Evolutionary conservation across 352 stramenopile genomes (phyloP).

Genomic region (Phytophthora ohioensis): DNA sequence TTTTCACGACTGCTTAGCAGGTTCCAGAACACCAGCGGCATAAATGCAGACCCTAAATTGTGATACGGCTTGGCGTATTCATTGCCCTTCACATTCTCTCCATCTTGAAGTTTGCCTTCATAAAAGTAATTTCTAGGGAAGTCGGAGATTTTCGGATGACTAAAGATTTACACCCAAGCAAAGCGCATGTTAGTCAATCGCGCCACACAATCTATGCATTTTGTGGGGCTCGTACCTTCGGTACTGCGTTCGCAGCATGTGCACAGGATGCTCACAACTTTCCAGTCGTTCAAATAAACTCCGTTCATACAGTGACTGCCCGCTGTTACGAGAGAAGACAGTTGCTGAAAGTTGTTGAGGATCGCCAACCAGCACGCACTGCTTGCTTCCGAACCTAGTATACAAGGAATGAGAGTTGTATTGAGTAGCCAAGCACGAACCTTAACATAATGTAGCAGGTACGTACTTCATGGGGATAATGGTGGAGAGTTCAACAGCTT

Average conservation of each 20-base stretch:
- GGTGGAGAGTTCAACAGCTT: constrained; percentile 87
- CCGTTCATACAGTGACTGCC: constrained; percentile 89
- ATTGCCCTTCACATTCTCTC: constrained; percentile 74
- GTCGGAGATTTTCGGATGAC: constrained; percentile 84
- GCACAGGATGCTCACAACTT: constrained; percentile 86
- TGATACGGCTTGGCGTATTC: constrained; percentile 85
- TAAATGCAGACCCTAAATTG: constrained; percentile 73
- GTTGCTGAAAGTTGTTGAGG: constrained; percentile 94
- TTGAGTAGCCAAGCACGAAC: constrained; percentile 15
- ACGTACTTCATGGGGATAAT: constrained; percentile 93
- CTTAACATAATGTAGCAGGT: not conserved
- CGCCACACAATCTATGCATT: not conserved
- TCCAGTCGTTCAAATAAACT: constrained; percentile 94
- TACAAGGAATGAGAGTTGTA: not conserved
- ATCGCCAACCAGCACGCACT: constrained; percentile 94
- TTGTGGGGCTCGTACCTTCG: constrained; percentile 52
- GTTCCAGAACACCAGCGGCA: constrained; percentile 90
- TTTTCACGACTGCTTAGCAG: constrained; percentile 81
- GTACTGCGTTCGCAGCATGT: constrained; percentile 92
- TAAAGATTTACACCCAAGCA: constrained; percentile 26
- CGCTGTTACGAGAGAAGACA: constrained; percentile 90
- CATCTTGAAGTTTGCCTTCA: constrained; percentile 83
- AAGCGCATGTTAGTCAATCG: constrained; percentile 17
- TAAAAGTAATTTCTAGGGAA: constrained; percentile 91
- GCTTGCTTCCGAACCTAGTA: constrained; percentile 84